Evolutionary conservation across 345 rosid genomes (phyloP).

Genomic region (Punica granatum): DNA sequence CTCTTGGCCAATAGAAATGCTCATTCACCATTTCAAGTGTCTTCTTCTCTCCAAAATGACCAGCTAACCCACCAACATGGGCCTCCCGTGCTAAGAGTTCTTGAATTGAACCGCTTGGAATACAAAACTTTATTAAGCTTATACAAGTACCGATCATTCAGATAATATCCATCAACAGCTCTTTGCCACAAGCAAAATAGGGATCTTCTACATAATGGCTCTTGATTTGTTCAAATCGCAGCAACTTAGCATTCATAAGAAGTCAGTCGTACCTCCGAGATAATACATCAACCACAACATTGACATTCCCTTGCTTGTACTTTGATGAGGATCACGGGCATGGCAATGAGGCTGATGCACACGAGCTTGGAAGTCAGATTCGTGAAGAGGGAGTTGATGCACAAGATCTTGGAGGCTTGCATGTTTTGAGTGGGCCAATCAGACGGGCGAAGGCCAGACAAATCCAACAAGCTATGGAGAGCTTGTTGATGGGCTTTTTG

Average conservation of each 20-base stretch:
- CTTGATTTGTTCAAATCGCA: not conserved
- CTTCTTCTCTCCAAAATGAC: slow-evolving; percentile 9
- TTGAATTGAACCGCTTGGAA: not conserved
- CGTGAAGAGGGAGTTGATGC: no score
- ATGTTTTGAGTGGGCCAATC: no score
- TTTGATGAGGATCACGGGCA: no score
- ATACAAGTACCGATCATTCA: no score
- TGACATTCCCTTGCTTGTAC: not conserved
- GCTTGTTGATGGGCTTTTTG: no score
- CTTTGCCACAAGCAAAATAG: not conserved
- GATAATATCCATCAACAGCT: not conserved
- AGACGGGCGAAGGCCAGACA: no score
- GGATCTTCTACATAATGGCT: no score
- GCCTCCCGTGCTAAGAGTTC: slow-evolving; percentile 6
- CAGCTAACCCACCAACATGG: slow-evolving; percentile 11
- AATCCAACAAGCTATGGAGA: no score
- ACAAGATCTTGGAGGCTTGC: no score
- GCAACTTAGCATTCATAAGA: not conserved
- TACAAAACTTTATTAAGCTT: no score
- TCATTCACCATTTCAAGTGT: slow-evolving; percentile 7
- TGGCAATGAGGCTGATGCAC: no score
- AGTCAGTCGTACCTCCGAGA: not conserved
- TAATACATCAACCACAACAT: not conserved
- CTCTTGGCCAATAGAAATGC: slow-evolving; percentile 4
- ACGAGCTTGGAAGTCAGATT: no score